Base-by-base conservation (phyloP, 2,329 filamentous ascomycete genomes). In the Apiospora arundinis region DNA sequence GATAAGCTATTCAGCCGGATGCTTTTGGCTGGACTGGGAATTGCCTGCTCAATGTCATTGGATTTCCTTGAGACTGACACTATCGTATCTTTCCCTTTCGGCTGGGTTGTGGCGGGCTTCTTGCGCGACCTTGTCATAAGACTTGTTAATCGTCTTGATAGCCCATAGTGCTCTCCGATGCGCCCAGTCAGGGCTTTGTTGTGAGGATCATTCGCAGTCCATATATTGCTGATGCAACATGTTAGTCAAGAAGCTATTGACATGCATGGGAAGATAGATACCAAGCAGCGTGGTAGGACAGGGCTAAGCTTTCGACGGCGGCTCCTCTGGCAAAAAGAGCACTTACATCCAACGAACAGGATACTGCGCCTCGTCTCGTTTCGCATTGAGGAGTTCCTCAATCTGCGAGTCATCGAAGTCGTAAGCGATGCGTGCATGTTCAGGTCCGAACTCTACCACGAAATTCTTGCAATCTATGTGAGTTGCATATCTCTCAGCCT, bases 341-440 rank as follows among this genome's bases (percentile, higher is more conserved):
- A 72, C 89, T 79, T 82, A 90, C 89, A 94, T 93, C 92, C 92
- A 95, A 79, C 92, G 86, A 4, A 92, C 90, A 2, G 81, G 81
- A 49, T 76, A 76, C 16, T 12, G 42, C 1, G 78, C 72, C 84
- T 86, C 65, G 86, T 81, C 67, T 82, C 84, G 70, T 48, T 77
- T 60, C 70, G 70, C 44, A 71, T 76, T 72, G 44, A 86, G 77
- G 1, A 89, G 78, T 23, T 73, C 72, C 18, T 78, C 71, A 42
- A 91, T 78, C 3, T 86, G 82, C 1, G 80, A 73, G 1, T 79
- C 75, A 4, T 80, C 77, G 11, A 92, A 80, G 74, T 92, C 82
- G 69, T 88, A 87, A 2, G 87, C 89, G 72, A 90, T 87, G 70
- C 82, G 86, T 48, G 90, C 89, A 52, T 84, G 78, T 1, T 86